phyloP scores from a whole-genome alignment of 2,329 filamentous ascomycete species.

The Sphaerulina populicola region DNA sequence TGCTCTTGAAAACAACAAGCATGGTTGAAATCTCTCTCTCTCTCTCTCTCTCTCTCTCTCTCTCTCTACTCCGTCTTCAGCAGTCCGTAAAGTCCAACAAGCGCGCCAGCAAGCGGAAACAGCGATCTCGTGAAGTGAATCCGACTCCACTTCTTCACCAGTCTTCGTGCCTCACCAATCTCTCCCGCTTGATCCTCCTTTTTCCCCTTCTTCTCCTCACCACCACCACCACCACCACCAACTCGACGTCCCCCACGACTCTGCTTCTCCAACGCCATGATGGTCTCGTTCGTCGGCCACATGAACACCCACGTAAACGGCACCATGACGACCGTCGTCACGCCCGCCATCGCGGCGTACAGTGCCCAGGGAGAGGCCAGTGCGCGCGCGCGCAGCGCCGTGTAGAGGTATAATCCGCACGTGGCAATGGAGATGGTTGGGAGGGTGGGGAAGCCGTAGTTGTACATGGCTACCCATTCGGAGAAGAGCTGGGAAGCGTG shows the following conservation, averaged over 20 bases:
- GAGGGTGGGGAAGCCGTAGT: slow-evolving; percentile 1
- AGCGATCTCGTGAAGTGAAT: slow-evolving; percentile 2
- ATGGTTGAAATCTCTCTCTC: too few relatives aligned
- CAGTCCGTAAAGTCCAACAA: neutral
- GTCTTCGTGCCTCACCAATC: neutral
- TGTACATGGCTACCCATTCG: slow-evolving; percentile 7
- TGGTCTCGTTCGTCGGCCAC: neutral
- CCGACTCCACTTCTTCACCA: slow-evolving; percentile 4
- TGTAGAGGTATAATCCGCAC: neutral
- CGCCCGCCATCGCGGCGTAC: neutral
- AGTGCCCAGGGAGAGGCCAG: neutral
- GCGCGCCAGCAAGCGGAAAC: slow-evolving; percentile 6
- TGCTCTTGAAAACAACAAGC: too few relatives aligned
- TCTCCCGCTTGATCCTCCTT: neutral
- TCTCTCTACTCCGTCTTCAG: neutral
- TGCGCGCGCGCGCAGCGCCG: neutral
- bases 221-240: slow-evolving; percentile 3
- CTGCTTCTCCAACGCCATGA: slow-evolving; percentile 1
- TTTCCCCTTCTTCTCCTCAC: too few relatives aligned
- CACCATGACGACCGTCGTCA: slow-evolving; percentile 9
- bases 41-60: too few relatives aligned
- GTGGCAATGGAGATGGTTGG: slow-evolving; percentile 7
- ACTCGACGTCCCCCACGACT: slow-evolving; percentile 18
- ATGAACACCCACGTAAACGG: slow-evolving; percentile 12
- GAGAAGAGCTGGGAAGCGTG: slow-evolving; percentile 1